Evolutionary conservation across 139 green algal genomes (phyloP).

Genomic region (Closterium sp.): DNA sequence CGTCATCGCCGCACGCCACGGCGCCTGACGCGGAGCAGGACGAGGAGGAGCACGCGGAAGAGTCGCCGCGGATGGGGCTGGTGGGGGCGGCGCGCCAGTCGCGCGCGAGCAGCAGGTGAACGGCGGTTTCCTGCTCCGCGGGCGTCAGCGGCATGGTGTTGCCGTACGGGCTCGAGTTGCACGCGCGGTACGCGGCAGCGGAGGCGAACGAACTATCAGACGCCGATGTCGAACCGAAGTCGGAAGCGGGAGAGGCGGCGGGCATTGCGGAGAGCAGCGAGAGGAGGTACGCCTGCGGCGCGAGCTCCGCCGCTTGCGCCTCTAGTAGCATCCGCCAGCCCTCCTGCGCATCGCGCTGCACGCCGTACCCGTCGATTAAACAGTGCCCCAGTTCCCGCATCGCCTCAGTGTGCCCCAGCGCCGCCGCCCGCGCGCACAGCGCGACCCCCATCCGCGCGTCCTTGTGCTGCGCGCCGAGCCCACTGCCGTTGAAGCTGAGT

Average conservation of each 20-base stretch:
- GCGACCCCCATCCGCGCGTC: slow-evolving; percentile 19
- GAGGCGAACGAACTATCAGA: background rate
- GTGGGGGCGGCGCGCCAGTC: background rate
- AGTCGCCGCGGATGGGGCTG: background rate
- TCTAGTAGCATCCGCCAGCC: slow-evolving; percentile 39
- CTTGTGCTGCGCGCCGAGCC: slow-evolving; percentile 5
- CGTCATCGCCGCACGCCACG: background rate
- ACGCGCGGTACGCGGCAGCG: background rate
- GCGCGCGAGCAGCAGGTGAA: slow-evolving; percentile 10
- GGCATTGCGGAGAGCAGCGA: background rate
- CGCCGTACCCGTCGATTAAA: slow-evolving; percentile 43
- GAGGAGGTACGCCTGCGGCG: background rate
- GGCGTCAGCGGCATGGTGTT: slow-evolving; percentile 1
- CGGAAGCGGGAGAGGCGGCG: background rate
- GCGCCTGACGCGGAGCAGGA: background rate
- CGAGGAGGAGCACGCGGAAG: background rate
- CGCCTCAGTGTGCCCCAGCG: slow-evolving; percentile 20
- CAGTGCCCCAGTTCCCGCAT: slow-evolving; percentile 48
- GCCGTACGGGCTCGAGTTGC: background rate
- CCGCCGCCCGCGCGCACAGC: slow-evolving; percentile 26
- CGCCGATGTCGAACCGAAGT: background rate
- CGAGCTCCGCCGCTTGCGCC: slow-evolving; percentile 36
- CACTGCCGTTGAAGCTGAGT: slow-evolving; percentile 51
- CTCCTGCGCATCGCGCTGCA: slow-evolving; percentile 17
- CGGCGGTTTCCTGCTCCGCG: background rate